Conservation (phyloP, 1,284 basidiomycete genomes). For the Sporisorium graminicola region DNA sequence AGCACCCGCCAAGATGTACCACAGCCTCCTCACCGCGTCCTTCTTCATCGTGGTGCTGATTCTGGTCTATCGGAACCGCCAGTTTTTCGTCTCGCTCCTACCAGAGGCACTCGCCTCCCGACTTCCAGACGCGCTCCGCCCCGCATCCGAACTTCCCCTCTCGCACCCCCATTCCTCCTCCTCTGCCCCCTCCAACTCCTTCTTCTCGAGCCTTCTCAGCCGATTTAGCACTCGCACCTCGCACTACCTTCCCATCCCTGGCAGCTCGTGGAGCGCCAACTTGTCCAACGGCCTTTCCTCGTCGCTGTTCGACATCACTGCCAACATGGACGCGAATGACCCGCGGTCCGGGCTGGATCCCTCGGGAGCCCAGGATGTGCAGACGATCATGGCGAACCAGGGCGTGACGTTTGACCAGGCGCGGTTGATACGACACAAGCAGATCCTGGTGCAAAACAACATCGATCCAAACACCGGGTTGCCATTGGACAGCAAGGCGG, state of each 20-base stretch:
- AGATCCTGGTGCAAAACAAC: constrained; percentile 54
- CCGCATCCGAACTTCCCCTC: constrained; percentile 1
- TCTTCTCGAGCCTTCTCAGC: constrained; percentile 4
- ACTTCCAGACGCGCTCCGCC: constrained; percentile 15
- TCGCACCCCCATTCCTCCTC: background rate
- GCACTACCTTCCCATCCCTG: constrained; percentile 16
- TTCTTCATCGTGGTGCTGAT: constrained; percentile 37
- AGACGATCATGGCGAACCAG: constrained; percentile 57
- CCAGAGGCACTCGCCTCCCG: constrained; percentile 20
- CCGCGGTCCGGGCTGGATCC: constrained; percentile 58
- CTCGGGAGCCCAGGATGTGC: constrained; percentile 56
- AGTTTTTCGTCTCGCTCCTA: constrained; percentile 27
- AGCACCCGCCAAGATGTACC: constrained; percentile 30
- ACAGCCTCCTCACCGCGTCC: constrained; percentile 37
- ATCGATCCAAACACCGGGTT: constrained; percentile 66
- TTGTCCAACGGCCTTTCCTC: constrained; percentile 50
- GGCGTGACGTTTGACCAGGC: constrained; percentile 64
- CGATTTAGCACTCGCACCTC: background rate
- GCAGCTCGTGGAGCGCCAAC: constrained; percentile 53
- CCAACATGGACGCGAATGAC: constrained; percentile 59
- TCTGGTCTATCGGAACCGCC: constrained; percentile 37
- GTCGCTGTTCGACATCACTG: constrained; percentile 62
- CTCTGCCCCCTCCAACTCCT: background rate
- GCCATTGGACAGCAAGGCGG: constrained; percentile 63
- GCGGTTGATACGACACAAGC: constrained; percentile 60